Base-by-base conservation (phyloP, 306 rosid species). In the Oemleria cerasiformis region DNA sequence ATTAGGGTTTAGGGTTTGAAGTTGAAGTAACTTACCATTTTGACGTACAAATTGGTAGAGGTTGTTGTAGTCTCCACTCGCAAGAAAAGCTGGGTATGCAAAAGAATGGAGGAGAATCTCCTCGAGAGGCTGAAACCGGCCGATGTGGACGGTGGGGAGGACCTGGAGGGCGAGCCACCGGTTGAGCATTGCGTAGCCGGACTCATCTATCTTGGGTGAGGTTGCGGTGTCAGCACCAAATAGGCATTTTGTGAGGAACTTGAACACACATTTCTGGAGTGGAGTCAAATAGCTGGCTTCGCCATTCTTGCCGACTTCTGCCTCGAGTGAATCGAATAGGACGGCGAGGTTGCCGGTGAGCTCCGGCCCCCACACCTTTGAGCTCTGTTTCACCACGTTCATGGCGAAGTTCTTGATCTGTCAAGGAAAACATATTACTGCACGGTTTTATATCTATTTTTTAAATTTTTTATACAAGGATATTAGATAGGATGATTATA, bases 91-190 rank as follows among this genome's bases (percentile, higher is more conserved):
- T 0, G 99, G 99, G 63, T 85, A 89, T 4, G 92, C 49, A 44
- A 87, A 95, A 23, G 99, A 95, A 68, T 95, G 99, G 38, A 95
- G 84, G 70, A 95, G 80, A 45, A 91, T 84, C 81, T 95, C 99
- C 71, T 88, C 99, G 0, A 95, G 83, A 7, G 99, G 99, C 78
- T 91, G 99, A 38, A 88, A 68, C 41, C 79, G 0, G 54, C 97
- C 92, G 0, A 91, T 62, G 68, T 81, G 66, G 39, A 86, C 56
- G 0, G 90, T 91, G 67, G 99, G 97, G 19, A 86, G 87, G 20
- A 95, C 60, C 88, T 91, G 97, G 23, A 95, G 78, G 19, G 92
- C 97, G 5, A 91, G 92, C 99, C 99, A 95, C 10, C 81, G 58
- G 75, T 89, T 73, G 4, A 95, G 63, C 86, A 88, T 86, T 14